These are phyloP conservation scores for Hypoxylon intermedium DNA, from an alignment of 495 filamentous ascomycete species.

Conservation along the genomic window DNA sequence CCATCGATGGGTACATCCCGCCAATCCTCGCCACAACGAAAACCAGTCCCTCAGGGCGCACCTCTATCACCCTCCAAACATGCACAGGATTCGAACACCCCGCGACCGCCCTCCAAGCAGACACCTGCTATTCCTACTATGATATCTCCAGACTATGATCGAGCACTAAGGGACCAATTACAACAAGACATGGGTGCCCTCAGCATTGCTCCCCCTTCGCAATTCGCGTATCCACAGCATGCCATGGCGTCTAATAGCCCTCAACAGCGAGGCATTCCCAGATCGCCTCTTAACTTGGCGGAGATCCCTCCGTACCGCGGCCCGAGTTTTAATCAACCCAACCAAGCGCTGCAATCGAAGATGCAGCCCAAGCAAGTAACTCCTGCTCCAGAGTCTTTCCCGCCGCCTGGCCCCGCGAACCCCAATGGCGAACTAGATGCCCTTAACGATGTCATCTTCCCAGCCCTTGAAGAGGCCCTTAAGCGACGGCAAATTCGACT, in stretches of 20 bases:
- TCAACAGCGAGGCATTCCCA: conserved; percentile 33
- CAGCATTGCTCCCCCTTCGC: conserved; percentile 15
- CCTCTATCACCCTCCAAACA: conserved; percentile 64
- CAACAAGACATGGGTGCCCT: conserved; percentile 66
- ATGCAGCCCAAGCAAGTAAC: conserved; percentile 35
- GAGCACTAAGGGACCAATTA: conserved; percentile 65
- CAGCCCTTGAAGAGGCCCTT: conserved; percentile 87
- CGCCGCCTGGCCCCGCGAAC: conserved; percentile 54
- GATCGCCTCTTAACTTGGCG: conserved; percentile 51
- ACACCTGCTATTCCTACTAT: conserved; percentile 43
- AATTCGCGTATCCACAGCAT: conserved; percentile 21
- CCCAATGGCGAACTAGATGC: conserved; percentile 63
- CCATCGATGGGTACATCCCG: conserved; percentile 44
- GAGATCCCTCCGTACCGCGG: conserved; percentile 63
- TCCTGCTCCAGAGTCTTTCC: conserved; percentile 46
- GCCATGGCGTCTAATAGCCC: conserved; percentile 37
- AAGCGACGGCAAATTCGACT: conserved; percentile 75
- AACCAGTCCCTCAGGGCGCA: conserved; percentile 53
- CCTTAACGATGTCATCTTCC: conserved; percentile 83
- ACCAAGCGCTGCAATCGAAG: conserved; percentile 36
- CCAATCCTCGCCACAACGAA: conserved; percentile 66
- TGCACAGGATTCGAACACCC: conserved; percentile 50
- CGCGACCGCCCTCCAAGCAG: conserved; percentile 51
- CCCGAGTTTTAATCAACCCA: conserved; percentile 43
- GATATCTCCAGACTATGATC: conserved; percentile 65